phyloP scores from a whole-genome alignment of 495 filamentous ascomycete species.

The Jackrogersella multiformis region DNA sequence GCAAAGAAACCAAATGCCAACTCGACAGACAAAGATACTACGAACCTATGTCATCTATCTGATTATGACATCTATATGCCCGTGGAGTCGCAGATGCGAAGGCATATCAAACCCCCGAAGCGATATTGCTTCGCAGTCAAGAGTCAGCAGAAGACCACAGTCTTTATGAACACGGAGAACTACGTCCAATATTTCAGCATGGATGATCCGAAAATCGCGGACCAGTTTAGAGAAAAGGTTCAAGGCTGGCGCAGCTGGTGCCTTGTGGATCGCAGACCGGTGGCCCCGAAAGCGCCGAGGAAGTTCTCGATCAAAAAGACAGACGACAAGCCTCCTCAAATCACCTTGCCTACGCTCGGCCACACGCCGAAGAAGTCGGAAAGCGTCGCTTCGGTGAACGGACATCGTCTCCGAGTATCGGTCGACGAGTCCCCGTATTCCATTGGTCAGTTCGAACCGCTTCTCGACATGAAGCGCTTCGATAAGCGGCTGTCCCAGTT shows the following conservation, averaged over 20 bases:
- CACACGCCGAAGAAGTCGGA: constrained; percentile 43
- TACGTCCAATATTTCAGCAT: constrained; percentile 93
- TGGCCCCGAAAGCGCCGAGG: constrained; percentile 35
- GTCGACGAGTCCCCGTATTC: constrained; percentile 58
- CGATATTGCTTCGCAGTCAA: constrained; percentile 88
- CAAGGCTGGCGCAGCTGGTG: constrained; percentile 93
- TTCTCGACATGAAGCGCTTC: constrained; percentile 61
- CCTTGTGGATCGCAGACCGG: constrained; percentile 69
- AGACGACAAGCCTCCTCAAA: constrained; percentile 46
- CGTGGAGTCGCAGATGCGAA: constrained; percentile 66
- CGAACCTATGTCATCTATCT: constrained; percentile 83
- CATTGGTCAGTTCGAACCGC: constrained; percentile 65
- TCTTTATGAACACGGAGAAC: constrained; percentile 83
- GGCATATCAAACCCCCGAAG: constrained; percentile 77
- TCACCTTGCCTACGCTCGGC: constrained; percentile 15
- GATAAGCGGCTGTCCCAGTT: constrained; percentile 53
- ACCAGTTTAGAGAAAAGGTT: constrained; percentile 72
- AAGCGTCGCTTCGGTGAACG: constrained; percentile 46
- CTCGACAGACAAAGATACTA: constrained; percentile 66
- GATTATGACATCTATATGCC: constrained; percentile 94
- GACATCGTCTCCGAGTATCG: constrained; percentile 46
- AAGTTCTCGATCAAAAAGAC: constrained; percentile 43
- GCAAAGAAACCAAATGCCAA: constrained; percentile 71
- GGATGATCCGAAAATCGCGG: constrained; percentile 71
- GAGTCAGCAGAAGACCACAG: constrained; percentile 87